Conservation (phyloP, 148 eudicot genomes). For the Rhododendron williamsianum region DNA sequence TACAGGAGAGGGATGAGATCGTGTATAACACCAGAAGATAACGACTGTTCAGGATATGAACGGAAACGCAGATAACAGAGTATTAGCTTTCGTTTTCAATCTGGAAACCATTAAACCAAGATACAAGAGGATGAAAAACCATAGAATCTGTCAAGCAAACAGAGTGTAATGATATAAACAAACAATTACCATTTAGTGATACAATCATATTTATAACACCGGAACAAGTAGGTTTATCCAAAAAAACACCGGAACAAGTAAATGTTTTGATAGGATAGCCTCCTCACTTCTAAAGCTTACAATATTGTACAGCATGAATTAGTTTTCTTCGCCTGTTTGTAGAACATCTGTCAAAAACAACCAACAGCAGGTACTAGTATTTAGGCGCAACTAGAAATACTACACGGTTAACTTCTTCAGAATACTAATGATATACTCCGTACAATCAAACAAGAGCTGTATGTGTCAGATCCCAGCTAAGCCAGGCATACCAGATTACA, state of each 20-base stretch:
- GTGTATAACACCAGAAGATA: background rate
- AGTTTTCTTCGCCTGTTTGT: background rate
- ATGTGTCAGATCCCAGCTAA: background rate
- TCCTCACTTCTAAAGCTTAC: background rate
- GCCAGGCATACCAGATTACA: background rate
- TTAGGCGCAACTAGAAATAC: background rate
- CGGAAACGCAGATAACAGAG: background rate
- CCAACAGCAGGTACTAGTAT: background rate
- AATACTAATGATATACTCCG: background rate
- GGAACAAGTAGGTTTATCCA: too few species aligned
- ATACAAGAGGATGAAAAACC: conserved; percentile 5
- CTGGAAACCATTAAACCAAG: background rate
- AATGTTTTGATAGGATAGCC: background rate
- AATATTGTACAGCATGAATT: background rate
- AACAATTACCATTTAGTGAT: background rate
- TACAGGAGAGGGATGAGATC: background rate
- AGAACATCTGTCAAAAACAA: background rate
- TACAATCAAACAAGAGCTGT: background rate
- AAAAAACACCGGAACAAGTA: background rate
- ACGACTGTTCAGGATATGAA: background rate
- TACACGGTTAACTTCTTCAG: background rate
- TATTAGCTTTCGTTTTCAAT: background rate
- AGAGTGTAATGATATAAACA: background rate
- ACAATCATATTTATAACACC: background rate
- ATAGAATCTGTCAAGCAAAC: background rate